Conservation (phyloP, 495 filamentous ascomycete species). For the Letharia columbiana region DNA sequence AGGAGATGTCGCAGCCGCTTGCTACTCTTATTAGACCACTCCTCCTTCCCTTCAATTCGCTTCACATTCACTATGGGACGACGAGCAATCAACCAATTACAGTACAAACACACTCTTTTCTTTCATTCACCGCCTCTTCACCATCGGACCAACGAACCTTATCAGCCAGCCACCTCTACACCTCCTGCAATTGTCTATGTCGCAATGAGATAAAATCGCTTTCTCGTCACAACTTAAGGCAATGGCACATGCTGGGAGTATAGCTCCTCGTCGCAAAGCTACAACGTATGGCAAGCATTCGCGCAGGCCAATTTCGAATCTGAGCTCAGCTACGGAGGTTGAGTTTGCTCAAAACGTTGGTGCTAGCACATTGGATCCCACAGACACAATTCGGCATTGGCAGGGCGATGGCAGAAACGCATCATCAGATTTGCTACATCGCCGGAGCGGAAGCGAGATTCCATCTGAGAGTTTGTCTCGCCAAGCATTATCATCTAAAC, state of each 20-base stretch:
- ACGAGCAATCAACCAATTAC: background rate
- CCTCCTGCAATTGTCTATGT: background rate
- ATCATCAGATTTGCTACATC: background rate
- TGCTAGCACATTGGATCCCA: background rate
- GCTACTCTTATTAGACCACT: too few relatives aligned
- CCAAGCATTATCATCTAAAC: background rate
- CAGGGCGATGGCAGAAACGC: background rate
- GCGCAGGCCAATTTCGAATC: constrained; percentile 21
- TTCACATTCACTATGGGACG: background rate
- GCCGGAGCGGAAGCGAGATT: background rate
- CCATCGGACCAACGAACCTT: background rate
- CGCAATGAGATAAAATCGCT: background rate
- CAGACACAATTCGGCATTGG: background rate
- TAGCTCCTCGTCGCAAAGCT: constrained; percentile 33
- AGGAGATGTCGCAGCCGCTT: too few relatives aligned
- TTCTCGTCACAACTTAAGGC: background rate
- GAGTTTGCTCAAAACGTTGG: constrained; percentile 8
- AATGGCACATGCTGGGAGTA: constrained; percentile 15
- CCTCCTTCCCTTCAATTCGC: background rate
- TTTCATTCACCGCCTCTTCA: background rate
- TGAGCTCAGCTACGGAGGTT: background rate
- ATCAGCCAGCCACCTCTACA: background rate
- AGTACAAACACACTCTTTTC: background rate
- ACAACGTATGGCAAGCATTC: constrained; percentile 42
- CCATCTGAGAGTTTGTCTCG: background rate